phyloP scores from a whole-genome alignment of 1,284 basidiomycete genomes.

The Sporisorium scitamineum region DNA sequence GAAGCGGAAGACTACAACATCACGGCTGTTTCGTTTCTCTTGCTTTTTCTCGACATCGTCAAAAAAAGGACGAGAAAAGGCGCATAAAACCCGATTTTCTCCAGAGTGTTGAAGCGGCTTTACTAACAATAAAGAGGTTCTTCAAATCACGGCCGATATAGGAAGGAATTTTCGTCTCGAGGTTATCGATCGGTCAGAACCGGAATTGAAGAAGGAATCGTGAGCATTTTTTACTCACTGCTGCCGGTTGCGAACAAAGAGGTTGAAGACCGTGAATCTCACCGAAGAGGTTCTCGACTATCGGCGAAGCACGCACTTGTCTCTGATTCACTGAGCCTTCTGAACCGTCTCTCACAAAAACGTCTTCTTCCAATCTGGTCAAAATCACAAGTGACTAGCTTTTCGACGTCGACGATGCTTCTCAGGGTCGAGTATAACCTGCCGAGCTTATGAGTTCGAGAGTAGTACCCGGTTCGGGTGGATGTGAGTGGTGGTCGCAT shows the following conservation, averaged over 20 bases:
- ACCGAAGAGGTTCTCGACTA: conserved; percentile 12
- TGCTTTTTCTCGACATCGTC: not conserved
- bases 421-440: no score
- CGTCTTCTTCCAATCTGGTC: not conserved
- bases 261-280: conserved; percentile 27
- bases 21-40: no score
- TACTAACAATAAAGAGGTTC: not conserved
- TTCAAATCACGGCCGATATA: not conserved
- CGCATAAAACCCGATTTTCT: not conserved
- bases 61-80: conserved; percentile 4
- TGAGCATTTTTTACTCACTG: not conserved
- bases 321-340: not conserved
- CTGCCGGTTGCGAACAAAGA: not conserved
- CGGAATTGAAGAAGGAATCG: conserved; percentile 16
- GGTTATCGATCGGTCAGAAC: conserved; percentile 51
- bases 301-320: conserved; percentile 9
- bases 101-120: not conserved
- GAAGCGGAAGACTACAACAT: not conserved
- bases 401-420: no score
- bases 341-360: not conserved
- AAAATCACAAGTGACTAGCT: no score
- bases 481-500: not conserved
- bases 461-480: no score
- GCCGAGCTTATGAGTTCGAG: no score
- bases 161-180: not conserved